A percentile compares a stretch with the other conserved stretches of the same genome.
phyloP scores from a whole-genome alignment of 441 rosid species.

The Omphalea diandra region DNA sequence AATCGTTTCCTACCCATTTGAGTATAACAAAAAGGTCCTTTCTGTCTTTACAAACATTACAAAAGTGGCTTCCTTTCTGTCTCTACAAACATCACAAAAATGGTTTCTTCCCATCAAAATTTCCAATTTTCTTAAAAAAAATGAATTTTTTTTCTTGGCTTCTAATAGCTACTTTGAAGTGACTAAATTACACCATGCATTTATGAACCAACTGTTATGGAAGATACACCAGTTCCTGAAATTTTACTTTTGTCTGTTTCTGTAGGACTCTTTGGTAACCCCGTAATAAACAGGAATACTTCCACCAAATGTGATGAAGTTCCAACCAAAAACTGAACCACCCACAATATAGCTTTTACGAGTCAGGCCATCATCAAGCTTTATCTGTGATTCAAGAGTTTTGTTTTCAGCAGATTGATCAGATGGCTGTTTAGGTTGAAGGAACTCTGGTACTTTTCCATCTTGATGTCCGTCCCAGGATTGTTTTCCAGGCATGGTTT shows the following conservation, averaged over 20 bases:
- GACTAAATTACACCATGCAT: background rate
- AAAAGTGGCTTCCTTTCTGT: too few species aligned
- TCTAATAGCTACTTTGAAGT: background rate
- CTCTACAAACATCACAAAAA: too few species aligned
- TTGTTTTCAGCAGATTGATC: slow-evolving; percentile 12
- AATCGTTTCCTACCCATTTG: background rate
- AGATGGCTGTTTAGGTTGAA: slow-evolving; percentile 4
- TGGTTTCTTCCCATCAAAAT: background rate
- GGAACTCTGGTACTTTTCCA: background rate
- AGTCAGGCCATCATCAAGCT: slow-evolving; percentile 14
- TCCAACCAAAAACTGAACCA: slow-evolving; percentile 46
- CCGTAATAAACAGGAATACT: slow-evolving; percentile 37
- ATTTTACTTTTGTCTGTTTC: slow-evolving; percentile 12
- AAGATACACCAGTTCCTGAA: background rate
- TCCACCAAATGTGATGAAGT: slow-evolving; percentile 40
- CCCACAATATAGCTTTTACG: slow-evolving; percentile 35
- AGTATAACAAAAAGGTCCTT: background rate
- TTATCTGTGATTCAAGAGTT: slow-evolving; percentile 8
- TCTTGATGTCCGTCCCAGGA: background rate
- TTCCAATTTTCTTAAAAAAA: background rate
- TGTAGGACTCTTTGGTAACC: too few species aligned
- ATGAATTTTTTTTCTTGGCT: background rate
- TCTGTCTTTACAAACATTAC: background rate
- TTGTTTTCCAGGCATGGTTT: slow-evolving; percentile 12
- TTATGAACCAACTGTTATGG: background rate